A percentile compares a stretch with the other conserved stretches of the same genome.
Evolutionary conservation across 306 rosid species (phyloP).

Genomic region (Trifolium repens): DNA sequence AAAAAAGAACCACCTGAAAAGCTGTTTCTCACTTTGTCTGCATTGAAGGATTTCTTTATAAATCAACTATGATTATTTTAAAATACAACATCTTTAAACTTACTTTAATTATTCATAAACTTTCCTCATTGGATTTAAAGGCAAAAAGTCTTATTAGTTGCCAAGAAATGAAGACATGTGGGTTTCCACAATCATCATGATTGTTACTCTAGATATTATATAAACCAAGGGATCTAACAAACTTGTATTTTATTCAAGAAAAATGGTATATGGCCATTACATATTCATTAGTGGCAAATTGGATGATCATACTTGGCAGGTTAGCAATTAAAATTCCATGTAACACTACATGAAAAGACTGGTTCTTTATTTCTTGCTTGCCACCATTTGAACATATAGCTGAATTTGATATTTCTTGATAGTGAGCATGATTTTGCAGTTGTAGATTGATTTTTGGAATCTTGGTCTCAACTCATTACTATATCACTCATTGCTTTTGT

Average conservation of each 20-base stretch:
- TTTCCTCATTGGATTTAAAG: conserved; percentile 29
- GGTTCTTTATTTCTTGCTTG: conserved; percentile 33
- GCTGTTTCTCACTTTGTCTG: conserved; percentile 47
- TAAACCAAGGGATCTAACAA: conserved; percentile 45
- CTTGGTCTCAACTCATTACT: not conserved
- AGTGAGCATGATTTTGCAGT: not conserved
- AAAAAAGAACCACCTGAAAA: conserved; percentile 51
- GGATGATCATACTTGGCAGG: conserved; percentile 38
- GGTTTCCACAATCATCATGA: conserved; percentile 49
- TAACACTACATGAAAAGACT: conserved; percentile 3
- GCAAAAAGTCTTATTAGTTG: conserved; percentile 25
- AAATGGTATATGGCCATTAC: not conserved
- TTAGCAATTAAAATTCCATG: conserved; percentile 30
- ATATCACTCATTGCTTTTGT: conserved; percentile 37
- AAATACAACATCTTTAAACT: conserved; percentile 32
- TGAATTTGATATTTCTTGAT: conserved; percentile 22
- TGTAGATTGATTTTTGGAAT: not conserved
- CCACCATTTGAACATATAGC: conserved; percentile 41
- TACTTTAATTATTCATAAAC: conserved; percentile 36
- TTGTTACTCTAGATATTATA: conserved; percentile 35
- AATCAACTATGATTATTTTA: conserved; percentile 27
- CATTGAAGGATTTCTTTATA: conserved; percentile 38
- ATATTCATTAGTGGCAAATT: conserved; percentile 39
- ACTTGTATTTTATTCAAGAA: conserved; percentile 32
- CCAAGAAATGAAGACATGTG: conserved; percentile 45